Base-by-base conservation (phyloP, 148 eudicot species). In the Fagopyrum esculentum region DNA sequence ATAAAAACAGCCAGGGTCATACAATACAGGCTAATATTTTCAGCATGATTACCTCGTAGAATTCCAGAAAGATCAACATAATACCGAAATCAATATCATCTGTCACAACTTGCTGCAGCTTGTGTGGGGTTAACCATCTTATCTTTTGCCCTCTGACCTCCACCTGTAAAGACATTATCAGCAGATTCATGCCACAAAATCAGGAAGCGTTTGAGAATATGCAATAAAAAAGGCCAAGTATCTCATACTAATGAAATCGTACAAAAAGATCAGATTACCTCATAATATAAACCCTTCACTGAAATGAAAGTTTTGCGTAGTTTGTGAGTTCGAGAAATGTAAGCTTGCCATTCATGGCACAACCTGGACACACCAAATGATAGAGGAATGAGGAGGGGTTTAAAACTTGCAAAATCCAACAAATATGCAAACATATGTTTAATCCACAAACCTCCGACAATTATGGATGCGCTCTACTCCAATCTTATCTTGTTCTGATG, bases 291-390 rank as follows among this genome's bases (percentile, higher is more conserved):
- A 77, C 98, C 98, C 85, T 95, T 95, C 76, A 95, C 97, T 29
- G 98, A 95, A 48, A 95, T 85, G 72, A 90, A 95, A 5, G 91
- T 88, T 77, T 92, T 95, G 75, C 96, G 83, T 56, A 95, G 76
- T 83, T 90, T 95, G 86, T 95, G 96, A 66, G 94, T 87, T 45
- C 97, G 92, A 7, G 96, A 79, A 63, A 95, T 77, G 73, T 87
- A 95, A 26, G 96, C 98, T 84, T 87, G 96, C 96, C 96, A 95
- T 74, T 95, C 97, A 79, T 92, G 98, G 79, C 98, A 86, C 88
- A 95, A 82, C 88, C 98, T 95, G 78, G 61, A 35, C 40, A 52
- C 48, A 19, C 51, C 44, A 44, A 54, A 66, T 66, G 43, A 15
- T 15, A 43, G 17, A 51, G 26, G 47, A n/a, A 35, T 45, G 16